Evolutionary conservation across 2,329 filamentous ascomycete species (phyloP), one percentile per base, ranked within the genome.

Genomic region (Ceratocystis albifundus): DNA sequence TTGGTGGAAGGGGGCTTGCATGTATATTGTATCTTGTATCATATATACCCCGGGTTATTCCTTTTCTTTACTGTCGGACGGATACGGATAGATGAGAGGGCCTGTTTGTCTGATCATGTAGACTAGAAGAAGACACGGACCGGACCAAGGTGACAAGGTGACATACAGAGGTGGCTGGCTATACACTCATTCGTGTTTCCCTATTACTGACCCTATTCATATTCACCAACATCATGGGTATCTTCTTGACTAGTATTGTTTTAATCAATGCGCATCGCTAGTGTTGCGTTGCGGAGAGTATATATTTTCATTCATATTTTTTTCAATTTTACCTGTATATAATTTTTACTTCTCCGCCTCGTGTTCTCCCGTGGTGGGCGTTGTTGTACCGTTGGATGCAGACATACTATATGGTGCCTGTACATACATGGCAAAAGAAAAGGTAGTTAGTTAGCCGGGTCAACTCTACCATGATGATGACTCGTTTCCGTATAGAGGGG

Each of bases 391-490:
- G 69, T 80, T 83, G 1, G 85, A 86, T 59, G 78, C 77, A 7
- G 86, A 86, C 84, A 89, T 87, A 72, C 84, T 88, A 71, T 88
- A 89, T 0, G 87, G 86, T 59, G 86, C 86, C 86, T 88, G 69
- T 3, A 61, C 8, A 64, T 2, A 44, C n/a, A 22, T 22, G 3
- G 10, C 7, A 61, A n/a, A n/a, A n/a, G n/a, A n/a, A n/a, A n/a
- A n/a, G n/a, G n/a, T 6, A 61, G 30, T 4, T 46, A 46, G 36
- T 41, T 41, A 41, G 36, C 8, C 36, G 3, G 36, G 36, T 41
- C 36, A 41, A 41, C 10, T 41, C 36, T 41, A 3, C 36, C 36
- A 41, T 41, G 36, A 41, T 41, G 3, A 3, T 41, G 10, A 4
- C 36, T 41, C 10, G 4, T 41, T 41, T 15, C 36, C 15, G 12